Evolutionary conservation across 495 filamentous ascomycete species (phyloP).

Genomic region (Bacidia gigantensis): DNA sequence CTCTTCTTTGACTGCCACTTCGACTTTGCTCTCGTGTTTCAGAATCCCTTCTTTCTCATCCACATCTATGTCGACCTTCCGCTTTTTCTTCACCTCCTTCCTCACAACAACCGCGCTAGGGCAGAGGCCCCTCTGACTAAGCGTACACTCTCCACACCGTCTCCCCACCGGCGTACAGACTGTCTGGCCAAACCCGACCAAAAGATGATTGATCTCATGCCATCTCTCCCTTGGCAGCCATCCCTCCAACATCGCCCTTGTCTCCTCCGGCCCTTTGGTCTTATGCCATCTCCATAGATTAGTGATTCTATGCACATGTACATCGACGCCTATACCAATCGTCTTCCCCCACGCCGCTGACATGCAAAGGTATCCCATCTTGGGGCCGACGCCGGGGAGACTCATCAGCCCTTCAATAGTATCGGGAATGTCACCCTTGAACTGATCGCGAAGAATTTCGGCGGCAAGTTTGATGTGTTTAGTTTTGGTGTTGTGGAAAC

Average conservation of each 20-base stretch:
- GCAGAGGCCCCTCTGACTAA: slow-evolving; percentile 63
- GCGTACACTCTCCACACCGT: slow-evolving; percentile 68
- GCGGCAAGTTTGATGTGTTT: slow-evolving; percentile 74
- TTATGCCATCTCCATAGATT: slow-evolving; percentile 94
- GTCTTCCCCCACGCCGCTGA: slow-evolving; percentile 49
- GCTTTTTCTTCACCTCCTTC: slow-evolving; percentile 31
- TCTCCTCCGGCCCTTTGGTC: slow-evolving; percentile 76
- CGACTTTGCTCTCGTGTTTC: slow-evolving; percentile 29
- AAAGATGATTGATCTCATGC: slow-evolving; percentile 87
- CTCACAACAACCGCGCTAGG: slow-evolving; percentile 46
- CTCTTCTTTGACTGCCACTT: slow-evolving; percentile 37
- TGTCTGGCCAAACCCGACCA: slow-evolving; percentile 84
- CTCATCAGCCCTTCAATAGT: slow-evolving; percentile 64
- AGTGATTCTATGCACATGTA: slow-evolving; percentile 74
- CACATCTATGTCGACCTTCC: slow-evolving; percentile 22
- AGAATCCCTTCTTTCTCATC: slow-evolving; percentile 47
- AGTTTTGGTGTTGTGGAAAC: slow-evolving; percentile 96
- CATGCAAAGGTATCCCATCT: slow-evolving; percentile 94
- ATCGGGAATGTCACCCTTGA: slow-evolving; percentile 65
- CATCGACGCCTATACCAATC: slow-evolving; percentile 52
- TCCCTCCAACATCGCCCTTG: slow-evolving; percentile 56
- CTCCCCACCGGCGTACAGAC: slow-evolving; percentile 71
- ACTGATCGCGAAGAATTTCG: slow-evolving; percentile 53
- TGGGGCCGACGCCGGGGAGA: slow-evolving; percentile 75
- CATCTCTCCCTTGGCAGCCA: slow-evolving; percentile 82